Base-by-base conservation (phyloP, 2,329 filamentous ascomycete genomes). In the Magnaporthiopsis incrustans region DNA sequence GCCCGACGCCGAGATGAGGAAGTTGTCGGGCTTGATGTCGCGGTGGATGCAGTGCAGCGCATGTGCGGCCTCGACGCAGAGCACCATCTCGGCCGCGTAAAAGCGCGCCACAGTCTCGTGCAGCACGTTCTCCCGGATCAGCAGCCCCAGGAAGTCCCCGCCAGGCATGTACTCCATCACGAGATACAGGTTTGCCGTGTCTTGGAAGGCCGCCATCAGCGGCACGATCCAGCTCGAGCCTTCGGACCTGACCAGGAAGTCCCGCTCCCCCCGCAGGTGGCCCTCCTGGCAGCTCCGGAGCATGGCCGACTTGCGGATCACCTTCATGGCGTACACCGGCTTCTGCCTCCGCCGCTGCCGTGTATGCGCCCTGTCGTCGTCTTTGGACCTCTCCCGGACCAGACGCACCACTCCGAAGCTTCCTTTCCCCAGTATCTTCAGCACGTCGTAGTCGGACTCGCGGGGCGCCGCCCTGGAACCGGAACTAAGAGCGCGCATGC, bases 151-250 rank as follows among this genome's bases (percentile, higher is more conserved):
- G 69, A 99, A 98, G 73, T 99, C 94, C 0, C 95, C 94, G 0
- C 94, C 95, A 2, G 96, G 89, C 92, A 97, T 97, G 73, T 96
- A 99, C 66, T 98, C 93, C 92, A 98, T 97, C 63, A 97, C 90
- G 7, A 99, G 85, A 71, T 98, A 98, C 7, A 99, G 81, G 69
- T 91, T 91, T 57, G 85, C 83, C 50, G 84, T 79, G 73, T 98
- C 95, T 74, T 98, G 92, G 68, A 98, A 98, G 71, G 92, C 95
- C 61, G 91, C 83, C 62, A 97, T 84, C 50, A 99, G 79, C 0
- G 93, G 91, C 2, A 98, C 91, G 60, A 97, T 87, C 86, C 93
- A 98, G 66, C 84, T 84, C 6, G 92, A 96, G n/a, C 88, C 90
- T 73, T 95, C 90, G 1, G 92, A 93, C 7, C 89, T 87, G 32